Percentiles rank a stretch among this genome's conserved stretches.
Evolutionary conservation across 768 basidiomycete genomes (phyloP).

Genomic region (Lentinula sp.): DNA sequence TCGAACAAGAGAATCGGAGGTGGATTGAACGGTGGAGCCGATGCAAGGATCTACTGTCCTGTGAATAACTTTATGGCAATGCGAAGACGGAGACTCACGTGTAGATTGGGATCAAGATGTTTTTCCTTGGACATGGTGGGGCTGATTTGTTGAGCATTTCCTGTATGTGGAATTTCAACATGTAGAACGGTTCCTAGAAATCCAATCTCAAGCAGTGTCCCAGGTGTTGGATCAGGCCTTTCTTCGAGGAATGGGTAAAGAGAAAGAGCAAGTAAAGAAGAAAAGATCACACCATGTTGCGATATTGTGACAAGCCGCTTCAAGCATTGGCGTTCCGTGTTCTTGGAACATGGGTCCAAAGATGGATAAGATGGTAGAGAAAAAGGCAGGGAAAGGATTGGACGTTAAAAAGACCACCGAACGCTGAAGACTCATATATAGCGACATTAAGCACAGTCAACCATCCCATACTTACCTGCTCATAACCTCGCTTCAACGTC

Average conservation of each 20-base stretch:
- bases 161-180: constrained; percentile 60
- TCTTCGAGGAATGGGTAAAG: constrained; percentile 30
- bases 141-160: constrained; percentile 60
- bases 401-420: constrained; percentile 80
- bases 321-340: constrained; percentile 76
- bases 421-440: constrained; percentile 34
- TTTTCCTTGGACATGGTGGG: constrained; percentile 45
- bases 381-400: constrained; percentile 78
- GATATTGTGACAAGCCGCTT: constrained; percentile 82
- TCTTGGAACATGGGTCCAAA: constrained; percentile 71
- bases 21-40: constrained; percentile 50
- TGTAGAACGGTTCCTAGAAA: constrained; percentile 75
- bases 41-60: constrained; percentile 55
- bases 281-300: constrained; percentile 63
- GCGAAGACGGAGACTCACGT: constrained; percentile 29
- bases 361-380: constrained; percentile 55
- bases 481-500: constrained; percentile 70
- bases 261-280: constrained; percentile 5
- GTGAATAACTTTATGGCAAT: not conserved
- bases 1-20: constrained; percentile 59
- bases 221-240: constrained; percentile 76
- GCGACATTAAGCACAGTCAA: constrained; percentile 4
- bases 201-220: constrained; percentile 68
- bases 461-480: constrained; percentile 43
- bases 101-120: constrained; percentile 44